Evolutionary conservation across 2,329 filamentous ascomycete genomes (phyloP).

Genomic region (Colletotrichum sp.): DNA sequence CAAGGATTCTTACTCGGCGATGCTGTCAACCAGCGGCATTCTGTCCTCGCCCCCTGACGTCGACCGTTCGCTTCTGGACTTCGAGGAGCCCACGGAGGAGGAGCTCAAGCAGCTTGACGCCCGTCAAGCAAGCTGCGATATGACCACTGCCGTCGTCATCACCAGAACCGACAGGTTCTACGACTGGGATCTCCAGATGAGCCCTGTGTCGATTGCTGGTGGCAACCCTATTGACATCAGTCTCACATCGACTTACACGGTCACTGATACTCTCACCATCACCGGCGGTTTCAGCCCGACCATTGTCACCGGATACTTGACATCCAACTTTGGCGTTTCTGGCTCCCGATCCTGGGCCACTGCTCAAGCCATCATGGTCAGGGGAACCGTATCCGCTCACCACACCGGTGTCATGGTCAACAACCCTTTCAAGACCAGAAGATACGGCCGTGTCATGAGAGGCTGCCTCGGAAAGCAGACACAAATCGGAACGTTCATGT

Average conservation of each 20-base stretch:
- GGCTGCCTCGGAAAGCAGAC: neutral
- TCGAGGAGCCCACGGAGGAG: neutral
- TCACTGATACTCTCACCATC: neutral
- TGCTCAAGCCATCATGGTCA: neutral
- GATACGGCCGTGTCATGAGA: conserved; percentile 1
- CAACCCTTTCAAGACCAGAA: conserved; percentile 5
- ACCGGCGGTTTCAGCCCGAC: neutral
- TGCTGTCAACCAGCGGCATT: neutral
- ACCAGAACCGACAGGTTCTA: neutral
- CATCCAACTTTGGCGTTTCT: neutral
- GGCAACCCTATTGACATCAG: neutral
- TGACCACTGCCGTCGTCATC: neutral
- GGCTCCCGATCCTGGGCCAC: conserved; percentile 1
- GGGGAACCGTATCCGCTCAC: neutral
- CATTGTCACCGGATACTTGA: neutral
- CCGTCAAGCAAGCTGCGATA: neutral
- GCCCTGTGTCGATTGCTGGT: neutral
- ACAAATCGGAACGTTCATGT: neutral
- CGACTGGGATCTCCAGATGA: conserved; percentile 12
- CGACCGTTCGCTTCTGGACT: neutral
- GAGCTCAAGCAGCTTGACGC: neutral
- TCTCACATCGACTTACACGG: neutral
- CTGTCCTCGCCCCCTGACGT: neutral
- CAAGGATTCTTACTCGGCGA: neutral
- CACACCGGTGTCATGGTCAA: conserved; percentile 2